phyloP scores from a whole-genome alignment of 148 eudicot species.

The Rhododendron henanense region DNA sequence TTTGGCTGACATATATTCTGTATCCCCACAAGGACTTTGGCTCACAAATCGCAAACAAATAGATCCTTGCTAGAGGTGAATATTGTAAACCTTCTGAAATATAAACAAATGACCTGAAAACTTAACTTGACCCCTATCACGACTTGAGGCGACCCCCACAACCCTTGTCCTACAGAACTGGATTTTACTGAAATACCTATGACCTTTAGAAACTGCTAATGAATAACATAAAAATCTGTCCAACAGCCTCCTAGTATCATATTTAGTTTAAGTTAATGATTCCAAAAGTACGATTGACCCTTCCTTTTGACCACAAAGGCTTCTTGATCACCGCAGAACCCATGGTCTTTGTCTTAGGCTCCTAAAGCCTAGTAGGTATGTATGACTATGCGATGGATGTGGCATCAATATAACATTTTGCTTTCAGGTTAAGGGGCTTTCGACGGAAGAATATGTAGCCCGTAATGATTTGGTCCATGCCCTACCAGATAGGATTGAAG shows the following conservation, averaged over 20 bases:
- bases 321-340: not conserved
- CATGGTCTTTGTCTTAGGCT: not conserved
- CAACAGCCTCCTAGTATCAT: not conserved
- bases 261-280: not conserved
- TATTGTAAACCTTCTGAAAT: not conserved
- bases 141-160: not conserved
- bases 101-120: not conserved
- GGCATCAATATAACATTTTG: not conserved
- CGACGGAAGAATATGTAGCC: slow-evolving; percentile 77
- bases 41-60: not conserved
- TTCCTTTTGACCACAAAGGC: not conserved
- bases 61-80: not conserved
- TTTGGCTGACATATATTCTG: not conserved
- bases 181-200: not conserved
- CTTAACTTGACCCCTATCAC: not conserved
- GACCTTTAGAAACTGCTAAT: not conserved
- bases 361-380: not conserved
- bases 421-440: slow-evolving; percentile 88
- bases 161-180: not conserved
- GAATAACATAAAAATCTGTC: not conserved
- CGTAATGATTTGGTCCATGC: slow-evolving; percentile 89
- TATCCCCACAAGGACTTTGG: not conserved
- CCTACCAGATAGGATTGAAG: slow-evolving; percentile 81
- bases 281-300: not conserved
- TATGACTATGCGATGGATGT: not conserved